Conservation (phyloP, 345 rosid species). For the Lumnitzera racemosa region DNA sequence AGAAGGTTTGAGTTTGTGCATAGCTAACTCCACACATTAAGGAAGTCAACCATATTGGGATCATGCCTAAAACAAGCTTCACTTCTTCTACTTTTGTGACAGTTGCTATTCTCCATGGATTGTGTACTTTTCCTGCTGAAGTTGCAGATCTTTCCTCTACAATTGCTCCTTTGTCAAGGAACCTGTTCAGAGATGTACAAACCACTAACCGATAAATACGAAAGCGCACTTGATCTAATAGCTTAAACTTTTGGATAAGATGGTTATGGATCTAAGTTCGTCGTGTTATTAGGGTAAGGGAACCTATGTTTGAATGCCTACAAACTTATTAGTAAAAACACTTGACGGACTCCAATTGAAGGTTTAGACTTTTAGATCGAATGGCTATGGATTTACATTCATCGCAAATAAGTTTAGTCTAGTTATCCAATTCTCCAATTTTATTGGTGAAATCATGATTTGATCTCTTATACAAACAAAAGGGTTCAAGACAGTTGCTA, state of each 20-base stretch:
- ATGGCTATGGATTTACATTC: neutral
- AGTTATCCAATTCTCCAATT: too few relatives aligned
- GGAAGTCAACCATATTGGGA: constrained; percentile 27
- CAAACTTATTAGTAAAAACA: too few relatives aligned
- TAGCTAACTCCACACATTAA: constrained; percentile 9
- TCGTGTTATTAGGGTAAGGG: too few relatives aligned
- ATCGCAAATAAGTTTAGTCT: neutral
- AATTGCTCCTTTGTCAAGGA: constrained; percentile 27
- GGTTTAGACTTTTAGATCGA: neutral
- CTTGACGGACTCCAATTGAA: too few relatives aligned
- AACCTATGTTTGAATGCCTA: too few relatives aligned
- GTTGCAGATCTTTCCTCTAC: constrained; percentile 2
- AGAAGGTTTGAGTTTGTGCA: constrained; percentile 23
- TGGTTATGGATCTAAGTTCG: too few relatives aligned
- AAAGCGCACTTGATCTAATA: too few relatives aligned
- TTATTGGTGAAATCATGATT: too few relatives aligned
- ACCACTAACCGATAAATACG: too few relatives aligned
- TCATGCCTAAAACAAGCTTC: constrained; percentile 24
- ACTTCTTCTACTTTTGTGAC: constrained; percentile 34
- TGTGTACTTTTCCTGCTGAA: neutral
- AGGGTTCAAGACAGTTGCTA: neutral
- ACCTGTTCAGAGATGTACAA: constrained; percentile 7
- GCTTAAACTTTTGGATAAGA: too few relatives aligned
- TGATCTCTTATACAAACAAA: neutral
- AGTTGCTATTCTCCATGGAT: constrained; percentile 18